phyloP scores from a whole-genome alignment of 106 monocot genomes.

The Hemerocallis citrina region DNA sequence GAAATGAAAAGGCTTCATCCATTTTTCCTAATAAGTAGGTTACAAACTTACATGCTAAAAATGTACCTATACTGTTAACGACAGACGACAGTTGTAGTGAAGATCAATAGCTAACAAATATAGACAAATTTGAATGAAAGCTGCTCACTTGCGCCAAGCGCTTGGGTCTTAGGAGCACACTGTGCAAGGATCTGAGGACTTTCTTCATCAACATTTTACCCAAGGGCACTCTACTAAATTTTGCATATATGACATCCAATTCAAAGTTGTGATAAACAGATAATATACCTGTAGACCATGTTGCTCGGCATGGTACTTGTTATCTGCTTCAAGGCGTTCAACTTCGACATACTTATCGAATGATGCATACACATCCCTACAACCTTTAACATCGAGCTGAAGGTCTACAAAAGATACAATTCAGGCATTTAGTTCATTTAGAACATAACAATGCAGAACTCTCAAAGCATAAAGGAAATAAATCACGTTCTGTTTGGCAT shows the following conservation, averaged over 20 bases:
- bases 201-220: neutral
- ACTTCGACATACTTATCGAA: slow-evolving; percentile 98
- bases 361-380: slow-evolving; percentile 92
- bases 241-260: no score
- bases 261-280: neutral
- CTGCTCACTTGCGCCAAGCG: no score
- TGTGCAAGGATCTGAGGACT: no score
- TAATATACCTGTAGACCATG: slow-evolving; percentile 76
- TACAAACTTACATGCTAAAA: no score
- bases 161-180: no score
- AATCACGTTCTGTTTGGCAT: neutral
- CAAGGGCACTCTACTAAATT: neutral
- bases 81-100: no score
- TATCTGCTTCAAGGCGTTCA: slow-evolving; percentile 84
- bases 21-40: no score
- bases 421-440: neutral
- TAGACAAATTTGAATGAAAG: no score
- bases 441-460: neutral
- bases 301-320: slow-evolving; percentile 91
- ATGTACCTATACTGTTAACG: no score
- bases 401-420: slow-evolving; percentile 42
- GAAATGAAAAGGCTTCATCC: no score
- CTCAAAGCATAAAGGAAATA: neutral
- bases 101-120: no score
- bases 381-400: slow-evolving; percentile 95